These are phyloP conservation scores for Puccinia hordei DNA, from an alignment of 1,284 basidiomycete genomes.

Conservation along the genomic window DNA sequence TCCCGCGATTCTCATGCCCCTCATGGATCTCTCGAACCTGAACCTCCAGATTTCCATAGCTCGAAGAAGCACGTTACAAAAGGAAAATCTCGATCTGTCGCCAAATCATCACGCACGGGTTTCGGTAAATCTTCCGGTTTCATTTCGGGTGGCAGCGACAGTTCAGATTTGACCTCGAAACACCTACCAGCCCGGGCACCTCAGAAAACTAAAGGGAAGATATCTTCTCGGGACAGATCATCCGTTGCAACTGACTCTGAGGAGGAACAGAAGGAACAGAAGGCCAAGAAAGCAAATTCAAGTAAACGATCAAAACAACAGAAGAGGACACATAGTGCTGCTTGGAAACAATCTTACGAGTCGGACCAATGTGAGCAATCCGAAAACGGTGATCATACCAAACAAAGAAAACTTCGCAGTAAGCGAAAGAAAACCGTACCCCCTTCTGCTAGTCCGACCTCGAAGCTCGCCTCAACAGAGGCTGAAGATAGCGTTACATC, in stretches of 20 bases:
- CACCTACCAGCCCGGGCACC: background rate
- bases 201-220: background rate
- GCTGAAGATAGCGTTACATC: background rate
- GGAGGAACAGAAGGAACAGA: background rate
- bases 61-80: background rate
- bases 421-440: background rate
- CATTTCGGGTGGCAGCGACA: no score
- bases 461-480: background rate
- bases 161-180: background rate
- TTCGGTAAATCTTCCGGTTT: no score
- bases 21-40: background rate
- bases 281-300: background rate
- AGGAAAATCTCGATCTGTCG: background rate
- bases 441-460: no score
- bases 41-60: background rate
- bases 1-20: background rate
- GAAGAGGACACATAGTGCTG: background rate
- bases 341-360: background rate
- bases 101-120: background rate
- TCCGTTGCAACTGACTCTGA: background rate
- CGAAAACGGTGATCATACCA: background rate
- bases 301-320: background rate
- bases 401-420: background rate
- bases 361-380: background rate
- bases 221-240: background rate